Conservation (phyloP, 108 stramenopile genomes). For the Epipyxis sp. region DNA sequence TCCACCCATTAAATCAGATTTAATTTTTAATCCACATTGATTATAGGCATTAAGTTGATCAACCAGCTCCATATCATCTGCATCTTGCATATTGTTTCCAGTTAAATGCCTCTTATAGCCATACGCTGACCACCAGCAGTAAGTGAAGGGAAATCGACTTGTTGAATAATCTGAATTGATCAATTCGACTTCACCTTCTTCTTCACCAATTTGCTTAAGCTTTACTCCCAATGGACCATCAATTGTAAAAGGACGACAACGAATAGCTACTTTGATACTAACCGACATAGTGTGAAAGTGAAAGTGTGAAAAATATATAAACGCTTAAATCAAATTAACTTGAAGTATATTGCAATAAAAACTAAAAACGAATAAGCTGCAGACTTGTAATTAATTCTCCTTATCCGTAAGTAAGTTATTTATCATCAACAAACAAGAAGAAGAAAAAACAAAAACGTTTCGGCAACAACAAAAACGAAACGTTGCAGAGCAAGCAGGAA, state of each 20-base stretch:
- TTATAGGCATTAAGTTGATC: conserved; percentile 25
- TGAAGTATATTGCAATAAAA: too few relatives aligned
- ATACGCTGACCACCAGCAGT: conserved; percentile 61
- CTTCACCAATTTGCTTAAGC: conserved; percentile 39
- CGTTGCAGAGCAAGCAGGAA: too few relatives aligned
- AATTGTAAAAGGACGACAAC: conserved; percentile 54
- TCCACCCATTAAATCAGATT: conserved; percentile 34
- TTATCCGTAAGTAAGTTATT: too few relatives aligned
- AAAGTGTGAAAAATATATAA: too few relatives aligned
- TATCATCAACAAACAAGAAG: too few relatives aligned
- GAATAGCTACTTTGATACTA: conserved; percentile 49
- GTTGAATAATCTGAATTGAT: conserved; percentile 54
- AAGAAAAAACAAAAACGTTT: too few relatives aligned
- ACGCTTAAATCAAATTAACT: too few relatives aligned
- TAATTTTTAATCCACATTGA: conserved; percentile 29
- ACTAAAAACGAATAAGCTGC: too few relatives aligned
- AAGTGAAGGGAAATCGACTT: conserved; percentile 57
- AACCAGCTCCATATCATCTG: conserved; percentile 44
- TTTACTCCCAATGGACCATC: conserved; percentile 50
- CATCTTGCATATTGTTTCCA: conserved; percentile 35
- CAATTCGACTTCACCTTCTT: conserved; percentile 47
- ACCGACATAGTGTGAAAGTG: too few relatives aligned
- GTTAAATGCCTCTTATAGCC: conserved; percentile 45
- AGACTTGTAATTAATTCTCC: too few relatives aligned
- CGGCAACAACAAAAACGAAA: too few relatives aligned